phyloP scores from a whole-genome alignment of 208 protist genomes.

The Borovskyia barvae region DNA sequence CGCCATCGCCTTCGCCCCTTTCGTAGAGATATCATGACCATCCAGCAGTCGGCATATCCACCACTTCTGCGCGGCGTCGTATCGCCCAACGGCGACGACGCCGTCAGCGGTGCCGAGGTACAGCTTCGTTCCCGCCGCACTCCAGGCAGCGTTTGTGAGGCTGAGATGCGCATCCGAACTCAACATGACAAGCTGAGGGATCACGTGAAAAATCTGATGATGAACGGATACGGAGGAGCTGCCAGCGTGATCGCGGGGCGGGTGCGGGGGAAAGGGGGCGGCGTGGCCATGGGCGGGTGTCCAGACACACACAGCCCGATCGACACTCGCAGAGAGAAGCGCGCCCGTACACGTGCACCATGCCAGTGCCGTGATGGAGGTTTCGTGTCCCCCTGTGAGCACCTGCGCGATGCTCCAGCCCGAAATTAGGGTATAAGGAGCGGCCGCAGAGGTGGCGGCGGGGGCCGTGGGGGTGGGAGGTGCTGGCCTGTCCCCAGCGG shows the following conservation, averaged over 20 bases:
- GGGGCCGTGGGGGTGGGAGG: too few relatives aligned
- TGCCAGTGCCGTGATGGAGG: constrained; percentile 16
- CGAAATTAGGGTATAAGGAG: too few relatives aligned
- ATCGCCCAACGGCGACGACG: constrained; percentile 59
- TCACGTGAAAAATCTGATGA: background rate
- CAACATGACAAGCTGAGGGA: constrained; percentile 36
- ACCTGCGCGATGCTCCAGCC: constrained; percentile 10
- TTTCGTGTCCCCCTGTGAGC: constrained; percentile 4
- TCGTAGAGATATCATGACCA: background rate
- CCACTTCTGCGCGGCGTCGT: constrained; percentile 43
- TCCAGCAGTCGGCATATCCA: constrained; percentile 51
- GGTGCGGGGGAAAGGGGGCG: background rate
- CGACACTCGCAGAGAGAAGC: constrained; percentile 10
- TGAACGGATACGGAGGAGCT: too few relatives aligned
- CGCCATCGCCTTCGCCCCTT: background rate
- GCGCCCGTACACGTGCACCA: constrained; percentile 16
- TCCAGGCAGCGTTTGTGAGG: constrained; percentile 47
- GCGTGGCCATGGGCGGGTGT: background rate
- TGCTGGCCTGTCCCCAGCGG: too few relatives aligned
- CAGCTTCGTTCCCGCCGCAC: constrained; percentile 41
- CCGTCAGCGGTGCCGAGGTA: constrained; percentile 48
- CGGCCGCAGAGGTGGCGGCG: too few relatives aligned
- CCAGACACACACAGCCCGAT: constrained; percentile 23
- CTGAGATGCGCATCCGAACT: constrained; percentile 34
- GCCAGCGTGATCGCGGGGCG: too few relatives aligned